These are phyloP conservation scores for Pseudocercospora eumusae DNA, from an alignment of 2,329 filamentous ascomycete genomes.

Conservation along the genomic window DNA sequence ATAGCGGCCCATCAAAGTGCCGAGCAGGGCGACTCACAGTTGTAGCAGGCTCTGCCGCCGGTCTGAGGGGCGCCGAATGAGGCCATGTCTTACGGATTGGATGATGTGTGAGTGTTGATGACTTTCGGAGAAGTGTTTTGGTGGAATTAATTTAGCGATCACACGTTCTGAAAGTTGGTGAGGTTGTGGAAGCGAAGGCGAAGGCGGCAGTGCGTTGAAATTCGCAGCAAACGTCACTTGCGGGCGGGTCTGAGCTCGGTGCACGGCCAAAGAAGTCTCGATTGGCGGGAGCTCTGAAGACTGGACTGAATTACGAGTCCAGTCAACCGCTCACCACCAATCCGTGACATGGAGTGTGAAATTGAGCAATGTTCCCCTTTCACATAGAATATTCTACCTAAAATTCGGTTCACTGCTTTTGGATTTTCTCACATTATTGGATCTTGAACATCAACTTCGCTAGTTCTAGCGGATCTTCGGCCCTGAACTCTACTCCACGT, in stretches of 20 bases:
- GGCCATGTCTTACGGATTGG: slow-evolving; percentile 46
- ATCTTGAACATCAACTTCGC: neutral
- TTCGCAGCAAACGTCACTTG: slow-evolving; percentile 1
- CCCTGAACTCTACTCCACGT: slow-evolving; percentile 1
- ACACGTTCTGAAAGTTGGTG: slow-evolving; percentile 1
- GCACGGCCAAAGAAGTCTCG: neutral
- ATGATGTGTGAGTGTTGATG: slow-evolving; percentile 5
- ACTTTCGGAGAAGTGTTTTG: neutral
- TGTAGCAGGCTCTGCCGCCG: slow-evolving; percentile 59
- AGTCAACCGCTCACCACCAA: neutral
- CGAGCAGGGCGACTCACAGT: slow-evolving; percentile 51
- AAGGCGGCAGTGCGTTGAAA: slow-evolving; percentile 10
- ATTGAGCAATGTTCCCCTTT: neutral
- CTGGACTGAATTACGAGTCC: neutral
- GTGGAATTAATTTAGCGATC: neutral
- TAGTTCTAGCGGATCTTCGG: slow-evolving; percentile 8
- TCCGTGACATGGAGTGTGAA: neutral
- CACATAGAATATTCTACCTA: too few relatives aligned
- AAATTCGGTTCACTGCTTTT: neutral
- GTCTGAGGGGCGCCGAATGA: slow-evolving; percentile 42
- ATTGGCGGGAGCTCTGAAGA: neutral
- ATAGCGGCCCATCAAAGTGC: neutral
- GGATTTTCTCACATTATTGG: neutral
- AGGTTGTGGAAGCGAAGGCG: slow-evolving; percentile 10
- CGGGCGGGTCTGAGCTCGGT: slow-evolving; percentile 6